These are phyloP conservation scores for Passalora sequoiae DNA, from an alignment of 2,329 filamentous ascomycete genomes.

Conservation along the genomic window DNA sequence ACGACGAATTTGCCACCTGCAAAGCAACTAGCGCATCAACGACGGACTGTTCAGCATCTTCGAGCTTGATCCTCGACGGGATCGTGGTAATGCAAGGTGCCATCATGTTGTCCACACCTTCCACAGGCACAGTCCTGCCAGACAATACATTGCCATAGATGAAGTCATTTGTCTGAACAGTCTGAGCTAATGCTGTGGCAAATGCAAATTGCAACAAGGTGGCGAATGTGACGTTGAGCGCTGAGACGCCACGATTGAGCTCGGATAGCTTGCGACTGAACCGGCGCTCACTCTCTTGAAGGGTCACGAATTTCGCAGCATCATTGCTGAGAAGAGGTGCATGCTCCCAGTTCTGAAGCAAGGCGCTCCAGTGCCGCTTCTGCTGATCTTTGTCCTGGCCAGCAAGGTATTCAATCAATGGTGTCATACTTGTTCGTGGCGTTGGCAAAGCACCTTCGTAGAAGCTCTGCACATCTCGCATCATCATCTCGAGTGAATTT, in stretches of 20 bases:
- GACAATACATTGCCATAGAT: constrained; percentile 18
- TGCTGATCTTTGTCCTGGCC: constrained; percentile 3
- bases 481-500: constrained; percentile 12
- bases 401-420: constrained; percentile 13
- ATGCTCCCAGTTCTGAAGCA: constrained; percentile 8
- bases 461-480: constrained; percentile 7
- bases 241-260: constrained; percentile 1
- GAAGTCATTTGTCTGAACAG: constrained; percentile 9
- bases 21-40: constrained; percentile 1
- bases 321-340: constrained; percentile 6
- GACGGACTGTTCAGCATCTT: not conserved
- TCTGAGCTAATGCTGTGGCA: constrained; percentile 9
- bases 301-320: constrained; percentile 5
- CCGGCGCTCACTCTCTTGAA: constrained; percentile 1
- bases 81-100: constrained; percentile 18
- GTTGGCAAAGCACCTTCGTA: not conserved
- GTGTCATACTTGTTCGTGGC: constrained; percentile 1
- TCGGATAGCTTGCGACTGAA: constrained; percentile 5
- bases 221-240: constrained; percentile 7
- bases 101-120: constrained; percentile 13
- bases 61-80: constrained; percentile 10
- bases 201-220: constrained; percentile 13
- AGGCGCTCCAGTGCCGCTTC: constrained; percentile 6
- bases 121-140: constrained; percentile 10
- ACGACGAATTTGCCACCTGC: constrained; percentile 11